A percentile compares a stretch with the other conserved stretches of the same genome.
Evolutionary conservation across 2,329 filamentous ascomycete species (phyloP).

Genomic region (Exophiala spinifera): DNA sequence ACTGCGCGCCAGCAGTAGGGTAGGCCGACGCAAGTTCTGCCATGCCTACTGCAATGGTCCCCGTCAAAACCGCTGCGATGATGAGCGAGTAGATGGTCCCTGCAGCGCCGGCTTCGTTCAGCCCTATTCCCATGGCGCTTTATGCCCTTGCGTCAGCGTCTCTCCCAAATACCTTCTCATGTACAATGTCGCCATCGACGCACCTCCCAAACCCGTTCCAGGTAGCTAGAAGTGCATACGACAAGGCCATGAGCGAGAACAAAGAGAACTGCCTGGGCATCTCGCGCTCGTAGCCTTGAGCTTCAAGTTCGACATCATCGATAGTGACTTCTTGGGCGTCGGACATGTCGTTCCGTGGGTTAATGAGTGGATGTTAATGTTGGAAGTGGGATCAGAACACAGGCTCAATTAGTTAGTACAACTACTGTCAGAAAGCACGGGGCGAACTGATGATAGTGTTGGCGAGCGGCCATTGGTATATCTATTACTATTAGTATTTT

Average conservation of each 20-base stretch:
- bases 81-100: constrained; percentile 3
- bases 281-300: background rate
- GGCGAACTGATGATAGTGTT: too few relatives aligned
- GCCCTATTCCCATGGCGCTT: background rate
- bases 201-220: constrained; percentile 2
- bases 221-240: background rate
- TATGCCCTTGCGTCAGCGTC: too few relatives aligned
- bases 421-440: too few relatives aligned
- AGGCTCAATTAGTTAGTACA: too few relatives aligned
- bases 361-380: too few relatives aligned
- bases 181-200: too few relatives aligned
- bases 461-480: too few relatives aligned
- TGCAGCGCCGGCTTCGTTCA: background rate
- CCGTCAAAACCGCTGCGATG: constrained; percentile 5
- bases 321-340: background rate
- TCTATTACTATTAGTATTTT: too few relatives aligned
- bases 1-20: constrained; percentile 12
- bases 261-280: background rate
- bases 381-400: too few relatives aligned
- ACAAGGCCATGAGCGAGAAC: background rate
- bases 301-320: background rate
- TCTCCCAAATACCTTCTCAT: too few relatives aligned
- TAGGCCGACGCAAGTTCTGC: constrained; percentile 5
- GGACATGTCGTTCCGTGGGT: too few relatives aligned
- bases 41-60: constrained; percentile 3